Evolutionary conservation across 176 grass and related monocot genomes (phyloP), one percentile per base, ranked within the genome.

Genomic region (Lolium perenne): DNA sequence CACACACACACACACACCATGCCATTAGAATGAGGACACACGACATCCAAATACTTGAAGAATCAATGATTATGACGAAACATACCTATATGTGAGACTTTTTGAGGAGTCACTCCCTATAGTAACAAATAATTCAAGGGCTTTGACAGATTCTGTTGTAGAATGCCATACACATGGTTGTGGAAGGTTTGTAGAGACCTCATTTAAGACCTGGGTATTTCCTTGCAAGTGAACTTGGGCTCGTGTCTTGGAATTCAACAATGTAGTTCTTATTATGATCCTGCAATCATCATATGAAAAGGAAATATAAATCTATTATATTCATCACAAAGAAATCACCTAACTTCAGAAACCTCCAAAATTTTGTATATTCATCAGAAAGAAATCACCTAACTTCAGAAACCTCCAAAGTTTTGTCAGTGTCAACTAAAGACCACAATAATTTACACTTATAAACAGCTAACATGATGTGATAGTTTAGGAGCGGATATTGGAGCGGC

Each of bases 261-360:
- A 95, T 94, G 78, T 98, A 98, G 74, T 98, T 93, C 71, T 14
- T 92, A 84, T 98, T 98, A 83, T 98, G 93, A 84, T 98, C 91
- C 95, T 95, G 91, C 60, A 85, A 75, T 47, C 10, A 81, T 73
- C 59, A 87, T 85, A 87, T 88, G 77, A 57, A 57, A 92, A 86
- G 20, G 20, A 80, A 12, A 70, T 53, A 71, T 81, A 53, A 91
- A 16, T 81, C 38, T 82, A 43, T 51, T 21, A 72, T 29, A 29
- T 29, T 29, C 26, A 29, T 29, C 26, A 29, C 26, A 29, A 29
- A 29, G 26, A 29, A 29, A 29, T 29, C 26, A 29, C 26, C 26
- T 29, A 29, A 29, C 26, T 29, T 29, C 26, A 2, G 0, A 29
- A 29, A 29, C 26, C 26, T 29, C 26, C 26, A 29, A 29, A 29